A percentile compares a stretch with the other conserved stretches of the same genome.
Conservation (phyloP, 495 filamentous ascomycete genomes). For the Talaromyces adpressus region DNA sequence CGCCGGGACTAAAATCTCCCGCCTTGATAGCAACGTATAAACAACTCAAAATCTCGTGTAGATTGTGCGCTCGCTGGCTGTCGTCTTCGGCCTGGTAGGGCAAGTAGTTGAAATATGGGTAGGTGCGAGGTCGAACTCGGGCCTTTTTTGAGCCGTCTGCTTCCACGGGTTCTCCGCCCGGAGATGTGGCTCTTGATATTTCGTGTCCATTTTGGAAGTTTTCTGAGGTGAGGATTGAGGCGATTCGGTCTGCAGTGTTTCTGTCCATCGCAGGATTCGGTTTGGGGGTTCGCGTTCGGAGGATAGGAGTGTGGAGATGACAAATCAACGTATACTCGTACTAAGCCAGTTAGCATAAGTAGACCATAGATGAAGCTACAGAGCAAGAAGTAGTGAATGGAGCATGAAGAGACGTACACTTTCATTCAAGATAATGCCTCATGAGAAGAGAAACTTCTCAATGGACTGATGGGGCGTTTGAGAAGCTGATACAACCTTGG, state of each 20-base stretch:
- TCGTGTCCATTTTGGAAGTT: conserved; percentile 44
- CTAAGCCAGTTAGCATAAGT: not conserved
- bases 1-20: conserved; percentile 89
- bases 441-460: not conserved
- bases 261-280: conserved; percentile 31
- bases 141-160: conserved; percentile 47
- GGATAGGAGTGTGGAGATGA: not conserved
- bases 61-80: conserved; percentile 58
- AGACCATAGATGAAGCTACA: not conserved
- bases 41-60: conserved; percentile 81
- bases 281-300: not conserved
- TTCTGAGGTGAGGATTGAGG: conserved; percentile 33
- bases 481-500: not conserved
- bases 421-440: not conserved
- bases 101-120: conserved; percentile 81
- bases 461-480: not conserved
- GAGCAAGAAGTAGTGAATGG: not conserved
- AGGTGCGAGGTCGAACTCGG: conserved; percentile 82
- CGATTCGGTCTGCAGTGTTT: conserved; percentile 21
- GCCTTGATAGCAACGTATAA: conserved; percentile 86
- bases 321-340: not conserved
- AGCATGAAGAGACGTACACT: not conserved
- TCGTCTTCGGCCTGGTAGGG: conserved; percentile 83
- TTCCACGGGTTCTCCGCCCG: conserved; percentile 53
- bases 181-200: conserved; percentile 58